phyloP scores from a whole-genome alignment of 83 land plant genomes.

The Thuja plicata region DNA sequence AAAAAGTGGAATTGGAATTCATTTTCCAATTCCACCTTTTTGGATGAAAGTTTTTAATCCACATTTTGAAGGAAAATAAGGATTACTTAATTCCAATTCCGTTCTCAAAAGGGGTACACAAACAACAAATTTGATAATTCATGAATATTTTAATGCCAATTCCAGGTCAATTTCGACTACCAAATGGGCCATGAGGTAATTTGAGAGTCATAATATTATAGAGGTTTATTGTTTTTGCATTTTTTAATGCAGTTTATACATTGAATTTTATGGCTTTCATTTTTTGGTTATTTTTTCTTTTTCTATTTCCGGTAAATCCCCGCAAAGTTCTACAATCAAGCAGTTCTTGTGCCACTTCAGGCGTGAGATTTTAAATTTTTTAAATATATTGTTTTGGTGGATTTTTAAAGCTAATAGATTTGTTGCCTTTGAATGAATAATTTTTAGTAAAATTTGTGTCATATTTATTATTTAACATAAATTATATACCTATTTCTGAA shows the following conservation, averaged over 20 bases:
- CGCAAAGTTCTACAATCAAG: neutral
- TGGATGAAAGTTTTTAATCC: too few relatives aligned
- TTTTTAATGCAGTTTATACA: neutral
- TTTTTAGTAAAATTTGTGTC: neutral
- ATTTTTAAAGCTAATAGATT: neutral
- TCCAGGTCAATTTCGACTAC: too few relatives aligned
- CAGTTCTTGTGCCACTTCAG: neutral
- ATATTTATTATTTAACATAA: too few relatives aligned
- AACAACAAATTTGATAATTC: too few relatives aligned
- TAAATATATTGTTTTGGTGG: neutral
- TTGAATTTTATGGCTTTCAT: neutral
- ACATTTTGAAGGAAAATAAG: too few relatives aligned
- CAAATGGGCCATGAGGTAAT: neutral
- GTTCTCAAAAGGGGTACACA: too few relatives aligned
- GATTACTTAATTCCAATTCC: too few relatives aligned
- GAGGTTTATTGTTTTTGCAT: neutral
- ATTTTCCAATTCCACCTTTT: too few relatives aligned
- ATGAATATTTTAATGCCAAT: too few relatives aligned
- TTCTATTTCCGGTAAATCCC: neutral
- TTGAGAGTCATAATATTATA: neutral
- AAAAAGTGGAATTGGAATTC: too few relatives aligned
- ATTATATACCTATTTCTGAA: neutral
- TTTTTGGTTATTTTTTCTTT: neutral
- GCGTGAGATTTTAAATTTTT: neutral
- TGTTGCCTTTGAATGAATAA: neutral